phyloP scores from a whole-genome alignment of 805 yeast species.

The Saccharomyces cerevisiae region DNA sequence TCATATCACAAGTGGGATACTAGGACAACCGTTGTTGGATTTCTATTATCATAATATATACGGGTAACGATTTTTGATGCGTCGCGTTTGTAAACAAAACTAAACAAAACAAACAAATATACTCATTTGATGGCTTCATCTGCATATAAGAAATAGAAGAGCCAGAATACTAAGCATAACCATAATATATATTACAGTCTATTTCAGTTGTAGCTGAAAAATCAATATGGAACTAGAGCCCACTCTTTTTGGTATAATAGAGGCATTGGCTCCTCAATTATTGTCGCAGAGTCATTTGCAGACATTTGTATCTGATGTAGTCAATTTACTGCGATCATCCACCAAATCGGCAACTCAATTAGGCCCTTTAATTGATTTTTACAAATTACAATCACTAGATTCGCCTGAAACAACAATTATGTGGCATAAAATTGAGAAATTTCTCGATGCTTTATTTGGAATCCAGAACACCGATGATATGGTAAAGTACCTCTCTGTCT shows the following conservation, averaged over 20 bases:
- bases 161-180: background rate
- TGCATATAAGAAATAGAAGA: background rate
- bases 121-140: background rate
- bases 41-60: background rate
- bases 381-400: constrained; percentile 11
- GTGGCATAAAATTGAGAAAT: constrained; percentile 19
- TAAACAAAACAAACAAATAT: background rate
- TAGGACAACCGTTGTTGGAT: background rate
- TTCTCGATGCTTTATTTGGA: constrained; percentile 12
- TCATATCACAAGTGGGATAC: background rate
- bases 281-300: constrained; percentile 13
- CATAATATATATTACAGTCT: background rate
- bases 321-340: constrained; percentile 12
- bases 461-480: constrained; percentile 15
- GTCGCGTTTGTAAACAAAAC: background rate
- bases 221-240: constrained; percentile 18
- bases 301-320: constrained; percentile 14
- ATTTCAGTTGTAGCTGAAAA: background rate
- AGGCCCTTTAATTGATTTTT: constrained; percentile 14
- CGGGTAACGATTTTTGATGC: background rate
- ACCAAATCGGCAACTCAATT: constrained; percentile 13
- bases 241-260: constrained; percentile 15
- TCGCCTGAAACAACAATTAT: constrained; percentile 9
- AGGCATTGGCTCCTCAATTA: constrained; percentile 20
- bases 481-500: constrained; percentile 13